These are phyloP conservation scores for Oryza glumipatula DNA, from an alignment of 176 grass and related monocot genomes.

Conservation along the genomic window DNA sequence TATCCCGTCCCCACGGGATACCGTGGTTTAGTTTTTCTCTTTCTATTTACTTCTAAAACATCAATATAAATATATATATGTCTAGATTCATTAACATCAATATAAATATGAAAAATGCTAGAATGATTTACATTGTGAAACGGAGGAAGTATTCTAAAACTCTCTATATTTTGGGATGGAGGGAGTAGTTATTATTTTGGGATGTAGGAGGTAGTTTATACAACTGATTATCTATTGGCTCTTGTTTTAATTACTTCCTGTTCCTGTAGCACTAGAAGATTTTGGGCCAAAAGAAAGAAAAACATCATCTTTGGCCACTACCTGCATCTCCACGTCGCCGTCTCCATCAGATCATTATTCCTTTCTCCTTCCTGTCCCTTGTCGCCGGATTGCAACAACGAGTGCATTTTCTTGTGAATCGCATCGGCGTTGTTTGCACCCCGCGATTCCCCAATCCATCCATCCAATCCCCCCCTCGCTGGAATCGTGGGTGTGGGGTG, in stretches of 20 bases:
- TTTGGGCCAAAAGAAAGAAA: conserved; percentile 11
- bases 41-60: too few species aligned
- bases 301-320: conserved; percentile 38
- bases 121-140: too few species aligned
- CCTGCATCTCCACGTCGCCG: conserved; percentile 48
- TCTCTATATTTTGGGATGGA: too few species aligned
- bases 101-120: too few species aligned
- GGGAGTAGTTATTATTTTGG: neutral
- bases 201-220: neutral
- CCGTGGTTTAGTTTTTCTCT: too few species aligned
- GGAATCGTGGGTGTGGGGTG: conserved; percentile 21
- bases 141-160: too few species aligned
- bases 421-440: conserved; percentile 20
- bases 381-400: conserved; percentile 23
- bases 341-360: conserved; percentile 60
- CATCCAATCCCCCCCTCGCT: conserved; percentile 10
- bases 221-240: neutral
- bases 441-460: conserved; percentile 34
- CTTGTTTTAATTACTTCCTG: neutral
- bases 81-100: too few species aligned
- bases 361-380: conserved; percentile 36
- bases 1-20: too few species aligned
- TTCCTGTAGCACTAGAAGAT: conserved; percentile 1
- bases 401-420: conserved; percentile 42
- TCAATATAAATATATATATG: too few species aligned